Percentiles rank a stretch among this genome's conserved stretches.
These are phyloP conservation scores for Rhizopogon vinicolor DNA, from an alignment of 768 basidiomycete genomes.

Conservation along the genomic window DNA sequence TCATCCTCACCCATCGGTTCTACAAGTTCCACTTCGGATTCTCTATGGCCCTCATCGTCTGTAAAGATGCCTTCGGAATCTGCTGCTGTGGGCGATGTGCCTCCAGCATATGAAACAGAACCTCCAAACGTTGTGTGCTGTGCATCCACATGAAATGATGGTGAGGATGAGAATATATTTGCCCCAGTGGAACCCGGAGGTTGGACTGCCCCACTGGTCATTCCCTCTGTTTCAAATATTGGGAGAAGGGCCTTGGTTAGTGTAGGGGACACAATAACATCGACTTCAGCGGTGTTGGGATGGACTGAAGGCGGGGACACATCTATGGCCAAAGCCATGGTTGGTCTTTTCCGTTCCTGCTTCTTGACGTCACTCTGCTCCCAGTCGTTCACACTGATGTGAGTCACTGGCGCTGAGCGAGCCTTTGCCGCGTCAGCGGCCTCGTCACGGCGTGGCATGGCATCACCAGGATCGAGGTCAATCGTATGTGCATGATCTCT, in stretches of 20 bases:
- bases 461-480: slow-evolving; percentile 27
- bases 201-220: slow-evolving; percentile 87
- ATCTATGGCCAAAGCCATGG: background rate
- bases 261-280: slow-evolving; percentile 32
- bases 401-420: slow-evolving; percentile 7
- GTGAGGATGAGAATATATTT: slow-evolving; percentile 1
- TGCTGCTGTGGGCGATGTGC: background rate
- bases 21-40: slow-evolving; percentile 49
- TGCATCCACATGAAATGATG: background rate
- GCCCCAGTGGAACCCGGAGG: slow-evolving; percentile 70
- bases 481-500: slow-evolving; percentile 34
- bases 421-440: background rate
- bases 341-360: slow-evolving; percentile 30
- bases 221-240: slow-evolving; percentile 69
- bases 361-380: slow-evolving; percentile 18
- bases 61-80: slow-evolving; percentile 28
- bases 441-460: background rate
- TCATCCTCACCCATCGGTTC: slow-evolving; percentile 65
- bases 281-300: slow-evolving; percentile 13
- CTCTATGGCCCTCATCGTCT: slow-evolving; percentile 56
- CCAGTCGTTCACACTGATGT: slow-evolving; percentile 11
- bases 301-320: slow-evolving; percentile 5
- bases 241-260: slow-evolving; percentile 41
- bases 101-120: slow-evolving; percentile 6
- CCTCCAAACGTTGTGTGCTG: slow-evolving; percentile 3